phyloP scores from a whole-genome alignment of 2,329 filamentous ascomycete species.

The Claviceps capensis region DNA sequence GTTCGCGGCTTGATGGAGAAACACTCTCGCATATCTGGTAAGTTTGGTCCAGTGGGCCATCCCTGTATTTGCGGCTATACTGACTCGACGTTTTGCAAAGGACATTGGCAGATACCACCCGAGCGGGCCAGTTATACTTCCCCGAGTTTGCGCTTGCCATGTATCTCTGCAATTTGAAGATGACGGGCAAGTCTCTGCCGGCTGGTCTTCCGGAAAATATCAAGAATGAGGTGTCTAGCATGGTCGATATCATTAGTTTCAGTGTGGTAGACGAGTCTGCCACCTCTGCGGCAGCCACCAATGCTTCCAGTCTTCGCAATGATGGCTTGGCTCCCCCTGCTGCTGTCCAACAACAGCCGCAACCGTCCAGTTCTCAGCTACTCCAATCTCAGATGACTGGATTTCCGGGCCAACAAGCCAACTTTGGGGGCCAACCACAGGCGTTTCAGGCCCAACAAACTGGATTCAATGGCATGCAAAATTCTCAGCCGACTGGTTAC shows the following conservation, averaged over 20 bases:
- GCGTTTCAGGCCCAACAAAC: slow-evolving; percentile 55
- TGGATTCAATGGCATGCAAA: slow-evolving; percentile 52
- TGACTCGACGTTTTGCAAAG: slow-evolving; percentile 26
- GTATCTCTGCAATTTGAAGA: slow-evolving; percentile 92
- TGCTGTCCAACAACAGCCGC: slow-evolving; percentile 53
- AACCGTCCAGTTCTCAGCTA: slow-evolving; percentile 56
- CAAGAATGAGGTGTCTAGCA: slow-evolving; percentile 94
- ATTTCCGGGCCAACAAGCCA: slow-evolving; percentile 43
- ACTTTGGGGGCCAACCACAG: slow-evolving; percentile 43
- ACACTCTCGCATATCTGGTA: slow-evolving; percentile 89
- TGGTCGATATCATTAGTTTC: slow-evolving; percentile 99
- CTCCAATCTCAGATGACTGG: slow-evolving; percentile 56
- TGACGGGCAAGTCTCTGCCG: slow-evolving; percentile 77
- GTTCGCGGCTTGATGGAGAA: slow-evolving; percentile 77
- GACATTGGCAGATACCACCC: slow-evolving; percentile 89
- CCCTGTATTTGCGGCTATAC: neutral
- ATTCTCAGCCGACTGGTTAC: slow-evolving; percentile 67
- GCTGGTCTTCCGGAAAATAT: slow-evolving; percentile 65
- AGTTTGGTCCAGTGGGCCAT: slow-evolving; percentile 8
- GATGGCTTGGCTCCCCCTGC: slow-evolving; percentile 35
- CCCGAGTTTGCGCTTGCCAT: slow-evolving; percentile 95
- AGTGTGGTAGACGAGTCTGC: slow-evolving; percentile 62
- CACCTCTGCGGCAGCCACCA: slow-evolving; percentile 39
- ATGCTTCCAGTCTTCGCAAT: slow-evolving; percentile 55
- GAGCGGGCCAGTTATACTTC: slow-evolving; percentile 90